Percentiles rank a stretch among this genome's conserved stretches.
phyloP scores from a whole-genome alignment of 352 stramenopile species.

The Phytophthora sp. region DNA sequence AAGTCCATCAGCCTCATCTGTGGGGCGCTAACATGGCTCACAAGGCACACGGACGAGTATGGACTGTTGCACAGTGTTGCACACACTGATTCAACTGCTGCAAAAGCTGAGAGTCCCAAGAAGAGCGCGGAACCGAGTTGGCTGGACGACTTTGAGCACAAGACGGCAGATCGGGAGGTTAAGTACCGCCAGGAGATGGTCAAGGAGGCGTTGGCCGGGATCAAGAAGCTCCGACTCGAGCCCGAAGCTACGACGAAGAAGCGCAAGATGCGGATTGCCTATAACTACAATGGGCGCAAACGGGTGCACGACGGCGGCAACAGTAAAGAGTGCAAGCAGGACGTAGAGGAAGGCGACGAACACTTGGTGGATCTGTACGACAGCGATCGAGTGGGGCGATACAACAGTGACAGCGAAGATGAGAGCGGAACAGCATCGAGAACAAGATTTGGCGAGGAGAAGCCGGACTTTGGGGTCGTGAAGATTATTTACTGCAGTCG shows the following conservation, averaged over 20 bases:
- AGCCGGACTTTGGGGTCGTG: conserved; percentile 47
- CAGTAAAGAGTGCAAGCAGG: conserved; percentile 16
- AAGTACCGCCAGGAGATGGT: conserved; percentile 54
- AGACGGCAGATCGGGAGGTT: conserved; percentile 47
- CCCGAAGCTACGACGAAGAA: conserved; percentile 65
- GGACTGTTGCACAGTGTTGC: conserved; percentile 51
- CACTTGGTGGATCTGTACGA: conserved; percentile 83
- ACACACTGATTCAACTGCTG: conserved; percentile 1
- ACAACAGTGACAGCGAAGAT: conserved; percentile 45
- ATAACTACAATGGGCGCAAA: conserved; percentile 72
- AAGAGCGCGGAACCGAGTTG: conserved; percentile 54
- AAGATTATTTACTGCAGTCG: conserved; percentile 93
- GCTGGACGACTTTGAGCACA: conserved; percentile 64
- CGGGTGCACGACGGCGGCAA: conserved; percentile 21
- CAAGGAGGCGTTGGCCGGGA: conserved; percentile 54
- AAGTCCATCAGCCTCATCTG: conserved; percentile 94
- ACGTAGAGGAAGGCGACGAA: conserved; percentile 46
- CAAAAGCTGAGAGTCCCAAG: conserved; percentile 4
- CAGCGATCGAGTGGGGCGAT: conserved; percentile 48
- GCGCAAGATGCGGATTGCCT: conserved; percentile 67
- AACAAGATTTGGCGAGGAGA: conserved; percentile 29
- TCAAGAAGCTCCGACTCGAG: conserved; percentile 60
- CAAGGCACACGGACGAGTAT: conserved; percentile 74
- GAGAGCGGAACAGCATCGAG: conserved; percentile 21
- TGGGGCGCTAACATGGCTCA: conserved; percentile 85